A percentile compares a stretch with the other conserved stretches of the same genome.
Conservation (phyloP, 208 protist genomes). For the Endotrypanum monterogeii region DNA sequence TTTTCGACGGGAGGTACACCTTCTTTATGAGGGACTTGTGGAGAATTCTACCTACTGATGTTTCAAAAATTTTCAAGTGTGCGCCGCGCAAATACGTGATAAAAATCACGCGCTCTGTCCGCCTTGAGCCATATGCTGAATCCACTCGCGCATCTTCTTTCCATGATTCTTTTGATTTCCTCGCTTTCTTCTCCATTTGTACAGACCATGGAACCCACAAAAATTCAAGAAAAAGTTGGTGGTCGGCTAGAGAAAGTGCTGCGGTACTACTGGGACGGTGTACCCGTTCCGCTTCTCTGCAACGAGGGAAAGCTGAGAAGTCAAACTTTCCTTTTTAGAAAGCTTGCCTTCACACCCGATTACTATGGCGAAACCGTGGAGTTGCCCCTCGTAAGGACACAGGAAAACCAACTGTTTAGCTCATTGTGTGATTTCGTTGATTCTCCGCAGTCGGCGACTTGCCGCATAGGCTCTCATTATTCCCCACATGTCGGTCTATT, state of each 20-base stretch:
- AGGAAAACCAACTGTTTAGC: conserved; percentile 35
- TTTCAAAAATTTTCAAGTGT: background rate
- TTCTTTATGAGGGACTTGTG: background rate
- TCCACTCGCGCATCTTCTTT: conserved; percentile 8
- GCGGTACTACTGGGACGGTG: conserved; percentile 83
- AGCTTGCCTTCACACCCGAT: conserved; percentile 74
- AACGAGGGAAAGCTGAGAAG: conserved; percentile 24
- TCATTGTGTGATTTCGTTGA: conserved; percentile 34
- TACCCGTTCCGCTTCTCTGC: conserved; percentile 70
- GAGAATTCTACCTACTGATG: background rate
- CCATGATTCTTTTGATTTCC: conserved; percentile 27
- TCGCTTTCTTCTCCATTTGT: conserved; percentile 18
- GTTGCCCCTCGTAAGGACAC: conserved; percentile 25
- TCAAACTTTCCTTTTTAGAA: conserved; percentile 62
- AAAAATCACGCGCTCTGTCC: background rate
- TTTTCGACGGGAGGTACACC: background rate
- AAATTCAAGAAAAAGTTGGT: conserved; percentile 48
- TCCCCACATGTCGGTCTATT: conserved; percentile 82
- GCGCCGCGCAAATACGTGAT: background rate
- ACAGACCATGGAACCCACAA: conserved; percentile 39
- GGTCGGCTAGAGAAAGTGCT: conserved; percentile 84
- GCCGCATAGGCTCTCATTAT: conserved; percentile 87
- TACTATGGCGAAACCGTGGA: conserved; percentile 65
- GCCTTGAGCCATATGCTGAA: conserved; percentile 2
- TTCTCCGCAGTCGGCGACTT: conserved; percentile 44